A percentile compares a stretch with the other conserved stretches of the same genome.
Evolutionary conservation across 1,284 basidiomycete genomes (phyloP).

Genomic region (Ustilago trichophora): DNA sequence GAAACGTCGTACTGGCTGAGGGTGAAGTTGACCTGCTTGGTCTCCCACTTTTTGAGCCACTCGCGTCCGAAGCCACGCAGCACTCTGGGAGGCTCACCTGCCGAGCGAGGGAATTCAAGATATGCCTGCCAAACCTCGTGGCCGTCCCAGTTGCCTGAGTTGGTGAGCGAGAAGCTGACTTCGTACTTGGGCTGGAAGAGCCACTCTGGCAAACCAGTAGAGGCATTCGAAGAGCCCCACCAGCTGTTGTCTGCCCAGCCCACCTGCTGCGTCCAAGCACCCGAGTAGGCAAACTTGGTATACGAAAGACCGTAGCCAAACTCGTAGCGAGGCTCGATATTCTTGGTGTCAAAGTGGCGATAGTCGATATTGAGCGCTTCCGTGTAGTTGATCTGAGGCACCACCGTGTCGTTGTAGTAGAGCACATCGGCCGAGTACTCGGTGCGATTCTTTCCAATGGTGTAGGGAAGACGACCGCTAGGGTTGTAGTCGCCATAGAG

Average conservation of each 20-base stretch:
- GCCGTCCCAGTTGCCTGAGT: constrained; percentile 51
- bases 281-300: constrained; percentile 52
- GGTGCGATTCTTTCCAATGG: constrained; percentile 52
- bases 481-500: constrained; percentile 59
- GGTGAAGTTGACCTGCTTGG: constrained; percentile 30
- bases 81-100: constrained; percentile 57
- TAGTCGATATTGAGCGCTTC: constrained; percentile 56
- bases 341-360: constrained; percentile 47
- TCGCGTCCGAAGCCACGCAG: constrained; percentile 56
- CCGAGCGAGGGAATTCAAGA: constrained; percentile 46
- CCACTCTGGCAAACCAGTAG: constrained; percentile 48
- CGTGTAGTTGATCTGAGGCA: constrained; percentile 57
- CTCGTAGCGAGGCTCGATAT: constrained; percentile 52
- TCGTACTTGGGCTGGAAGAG: constrained; percentile 52
- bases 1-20: constrained; percentile 56
- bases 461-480: constrained; percentile 57
- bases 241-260: constrained; percentile 42
- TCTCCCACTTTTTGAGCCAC: constrained; percentile 30
- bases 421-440: constrained; percentile 53
- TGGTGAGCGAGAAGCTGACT: constrained; percentile 49
- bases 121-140: constrained; percentile 60
- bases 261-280: constrained; percentile 32
- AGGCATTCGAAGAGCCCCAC: constrained; percentile 38
- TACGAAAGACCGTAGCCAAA: constrained; percentile 60
- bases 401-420: constrained; percentile 39